Conservation (phyloP, 1,284 basidiomycete genomes). For the Ceraceosorus bombacis region DNA sequence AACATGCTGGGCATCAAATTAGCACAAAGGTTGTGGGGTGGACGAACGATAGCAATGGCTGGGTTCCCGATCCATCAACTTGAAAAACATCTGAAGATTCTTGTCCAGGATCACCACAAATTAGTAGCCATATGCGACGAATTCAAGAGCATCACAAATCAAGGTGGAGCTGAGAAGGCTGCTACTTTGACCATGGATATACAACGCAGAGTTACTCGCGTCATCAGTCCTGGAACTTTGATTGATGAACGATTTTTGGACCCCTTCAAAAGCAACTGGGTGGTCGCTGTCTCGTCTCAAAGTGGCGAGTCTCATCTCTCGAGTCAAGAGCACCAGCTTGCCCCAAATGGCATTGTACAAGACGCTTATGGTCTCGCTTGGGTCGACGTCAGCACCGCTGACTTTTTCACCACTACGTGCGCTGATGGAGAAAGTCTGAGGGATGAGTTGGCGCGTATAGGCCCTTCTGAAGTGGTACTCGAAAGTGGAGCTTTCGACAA, state of each 20-base stretch:
- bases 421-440: conserved; percentile 26
- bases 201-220: conserved; percentile 34
- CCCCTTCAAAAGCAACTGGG: conserved; percentile 43
- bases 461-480: conserved; percentile 37
- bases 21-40: conserved; percentile 34
- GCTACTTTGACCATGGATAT: conserved; percentile 10
- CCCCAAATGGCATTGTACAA: not conserved
- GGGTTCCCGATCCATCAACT: conserved; percentile 44
- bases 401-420: conserved; percentile 33
- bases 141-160: conserved; percentile 14
- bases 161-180: not conserved
- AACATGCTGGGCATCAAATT: conserved; percentile 38
- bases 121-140: conserved; percentile 46
- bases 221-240: conserved; percentile 42
- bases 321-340: not conserved
- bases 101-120: conserved; percentile 37
- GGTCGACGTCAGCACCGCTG: conserved; percentile 46
- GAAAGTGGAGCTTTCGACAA: conserved; percentile 12
- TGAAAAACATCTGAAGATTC: conserved; percentile 44
- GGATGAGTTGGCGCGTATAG: conserved; percentile 41
- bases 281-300: conserved; percentile 20
- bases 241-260: conserved; percentile 46
- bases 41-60: conserved; percentile 39
- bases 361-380: conserved; percentile 37
- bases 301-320: not conserved